These are phyloP conservation scores for Wickerhamiella parazyma DNA, from an alignment of 805 yeast species.

Conservation along the genomic window DNA sequence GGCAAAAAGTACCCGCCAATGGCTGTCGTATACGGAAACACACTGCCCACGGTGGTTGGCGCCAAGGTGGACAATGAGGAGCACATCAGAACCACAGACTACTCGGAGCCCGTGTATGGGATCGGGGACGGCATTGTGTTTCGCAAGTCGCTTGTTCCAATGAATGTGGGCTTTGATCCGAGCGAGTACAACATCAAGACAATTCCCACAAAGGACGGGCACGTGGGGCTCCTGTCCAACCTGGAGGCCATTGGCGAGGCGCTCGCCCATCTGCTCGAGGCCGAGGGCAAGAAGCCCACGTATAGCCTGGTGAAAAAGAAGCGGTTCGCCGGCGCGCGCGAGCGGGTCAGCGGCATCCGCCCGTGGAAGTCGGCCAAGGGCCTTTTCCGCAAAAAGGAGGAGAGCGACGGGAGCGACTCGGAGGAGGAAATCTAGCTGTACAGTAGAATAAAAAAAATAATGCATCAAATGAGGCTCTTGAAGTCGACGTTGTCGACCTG, in stretches of 20 bases:
- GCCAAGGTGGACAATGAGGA: conserved; percentile 48
- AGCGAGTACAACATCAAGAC: conserved; percentile 39
- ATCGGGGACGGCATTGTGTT: conserved; percentile 92
- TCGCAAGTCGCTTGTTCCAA: conserved; percentile 72
- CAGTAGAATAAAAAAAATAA: not conserved
- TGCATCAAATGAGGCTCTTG: not conserved
- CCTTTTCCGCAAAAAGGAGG: not conserved
- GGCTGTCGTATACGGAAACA: conserved; percentile 67
- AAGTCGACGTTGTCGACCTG: not conserved
- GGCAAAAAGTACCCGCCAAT: conserved; percentile 58
- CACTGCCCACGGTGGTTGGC: conserved; percentile 76
- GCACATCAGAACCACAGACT: conserved; percentile 58
- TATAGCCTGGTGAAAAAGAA: conserved; percentile 4
- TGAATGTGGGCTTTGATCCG: conserved; percentile 48
- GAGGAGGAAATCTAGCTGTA: not conserved
- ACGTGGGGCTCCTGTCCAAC: conserved; percentile 69
- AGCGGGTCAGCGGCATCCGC: not conserved
- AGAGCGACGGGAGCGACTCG: not conserved
- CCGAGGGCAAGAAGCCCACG: conserved; percentile 28
- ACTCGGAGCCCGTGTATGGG: conserved; percentile 66
- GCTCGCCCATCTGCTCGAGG: conserved; percentile 44
- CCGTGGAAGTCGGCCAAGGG: not conserved
- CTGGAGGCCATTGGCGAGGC: conserved; percentile 60
- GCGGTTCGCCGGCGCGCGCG: conserved; percentile 6
- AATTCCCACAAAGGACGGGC: conserved; percentile 53